These are phyloP conservation scores for Dictyostelium citrinum DNA, from an alignment of 78 protist genomes.

Conservation along the genomic window DNA sequence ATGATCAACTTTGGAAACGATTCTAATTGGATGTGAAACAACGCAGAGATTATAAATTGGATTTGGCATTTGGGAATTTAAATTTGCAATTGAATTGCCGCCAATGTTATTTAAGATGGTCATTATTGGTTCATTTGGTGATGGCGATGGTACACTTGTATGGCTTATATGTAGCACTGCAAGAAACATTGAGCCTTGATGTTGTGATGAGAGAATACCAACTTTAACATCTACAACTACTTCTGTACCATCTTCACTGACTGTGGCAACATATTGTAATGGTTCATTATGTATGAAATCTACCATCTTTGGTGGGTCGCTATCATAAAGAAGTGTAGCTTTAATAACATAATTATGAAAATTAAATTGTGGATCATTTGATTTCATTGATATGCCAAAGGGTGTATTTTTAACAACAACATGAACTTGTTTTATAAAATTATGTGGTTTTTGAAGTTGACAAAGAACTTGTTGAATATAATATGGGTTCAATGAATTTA, in stretches of 20 bases:
- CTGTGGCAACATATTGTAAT: constrained; percentile 63
- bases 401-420: constrained; percentile 79
- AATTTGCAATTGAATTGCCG: background rate
- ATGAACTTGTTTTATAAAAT: constrained; percentile 58
- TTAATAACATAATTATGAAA: constrained; percentile 54
- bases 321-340: constrained; percentile 60
- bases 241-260: constrained; percentile 51
- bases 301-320: constrained; percentile 65
- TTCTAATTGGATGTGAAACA: constrained; percentile 56
- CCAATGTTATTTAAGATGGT: constrained; percentile 1
- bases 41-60: background rate
- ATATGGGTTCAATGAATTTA: constrained; percentile 25
- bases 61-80: too few relatives aligned
- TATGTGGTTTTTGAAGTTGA: constrained; percentile 19
- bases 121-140: constrained; percentile 30
- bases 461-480: constrained; percentile 6
- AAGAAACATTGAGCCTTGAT: constrained; percentile 62
- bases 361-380: constrained; percentile 37
- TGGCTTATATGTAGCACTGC: constrained; percentile 37
- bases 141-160: constrained; percentile 23
- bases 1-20: constrained; percentile 68
- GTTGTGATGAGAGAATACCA: constrained; percentile 46
- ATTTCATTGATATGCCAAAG: constrained; percentile 16
- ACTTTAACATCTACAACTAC: constrained; percentile 45
- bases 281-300: constrained; percentile 73